phyloP scores from a whole-genome alignment of 2,329 filamentous ascomycete species.

The Aspergillus calidoustus region DNA sequence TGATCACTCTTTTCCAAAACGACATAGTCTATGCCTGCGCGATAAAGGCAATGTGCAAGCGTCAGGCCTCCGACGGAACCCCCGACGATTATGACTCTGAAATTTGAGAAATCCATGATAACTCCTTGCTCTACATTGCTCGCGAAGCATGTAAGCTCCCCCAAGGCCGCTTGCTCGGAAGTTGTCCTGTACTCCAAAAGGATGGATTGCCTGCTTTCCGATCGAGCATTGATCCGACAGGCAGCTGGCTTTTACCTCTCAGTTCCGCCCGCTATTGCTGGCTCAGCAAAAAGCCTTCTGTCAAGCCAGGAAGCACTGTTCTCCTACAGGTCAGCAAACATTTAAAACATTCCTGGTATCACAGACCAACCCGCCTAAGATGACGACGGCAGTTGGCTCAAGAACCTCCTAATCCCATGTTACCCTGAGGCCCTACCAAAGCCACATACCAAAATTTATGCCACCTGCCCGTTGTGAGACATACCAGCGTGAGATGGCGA shows the following conservation, averaged over 20 bases:
- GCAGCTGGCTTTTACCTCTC: too few species aligned
- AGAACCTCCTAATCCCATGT: too few species aligned
- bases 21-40: slow-evolving; percentile 52
- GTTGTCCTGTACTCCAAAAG: background rate
- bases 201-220: background rate
- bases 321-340: too few species aligned
- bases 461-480: background rate
- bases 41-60: slow-evolving; percentile 52
- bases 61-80: slow-evolving; percentile 55
- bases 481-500: background rate
- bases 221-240: background rate
- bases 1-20: slow-evolving; percentile 40
- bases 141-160: background rate
- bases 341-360: too few species aligned
- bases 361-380: too few species aligned
- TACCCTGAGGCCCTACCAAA: background rate
- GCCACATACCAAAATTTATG: background rate
- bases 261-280: too few species aligned
- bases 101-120: slow-evolving; percentile 2
- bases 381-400: too few species aligned
- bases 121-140: background rate
- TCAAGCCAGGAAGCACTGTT: too few species aligned
- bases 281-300: too few species aligned
- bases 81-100: slow-evolving; percentile 53
- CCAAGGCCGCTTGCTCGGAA: background rate